Conservation (phyloP, 495 filamentous ascomycete genomes). For the Physcia stellaris region DNA sequence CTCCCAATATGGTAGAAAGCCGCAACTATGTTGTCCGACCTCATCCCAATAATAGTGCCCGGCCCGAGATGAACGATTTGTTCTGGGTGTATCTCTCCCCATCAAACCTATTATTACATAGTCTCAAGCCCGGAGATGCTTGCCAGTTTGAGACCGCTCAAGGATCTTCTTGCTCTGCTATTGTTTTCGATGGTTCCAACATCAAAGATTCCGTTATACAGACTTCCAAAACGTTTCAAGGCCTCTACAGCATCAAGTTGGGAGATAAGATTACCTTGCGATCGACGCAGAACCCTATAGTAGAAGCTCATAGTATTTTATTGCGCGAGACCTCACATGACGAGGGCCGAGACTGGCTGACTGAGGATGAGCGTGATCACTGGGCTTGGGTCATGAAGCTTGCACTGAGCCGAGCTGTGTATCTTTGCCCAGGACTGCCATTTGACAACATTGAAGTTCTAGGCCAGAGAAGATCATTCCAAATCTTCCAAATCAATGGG, state of each 20-base stretch:
- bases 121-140: constrained; percentile 44
- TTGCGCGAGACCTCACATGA: constrained; percentile 37
- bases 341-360: constrained; percentile 22
- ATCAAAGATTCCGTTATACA: constrained; percentile 50
- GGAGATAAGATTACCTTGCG: constrained; percentile 37
- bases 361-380: constrained; percentile 32
- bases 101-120: constrained; percentile 44
- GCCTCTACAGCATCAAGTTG: constrained; percentile 48
- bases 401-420: constrained; percentile 35
- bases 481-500: constrained; percentile 23
- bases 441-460: constrained; percentile 33
- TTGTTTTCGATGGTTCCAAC: constrained; percentile 50
- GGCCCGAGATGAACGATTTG: constrained; percentile 40
- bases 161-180: constrained; percentile 36
- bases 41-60: constrained; percentile 35
- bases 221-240: constrained; percentile 51
- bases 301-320: constrained; percentile 29
- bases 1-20: no score
- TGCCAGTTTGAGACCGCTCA: constrained; percentile 37
- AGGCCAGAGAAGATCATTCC: constrained; percentile 32
- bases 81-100: constrained; percentile 57
- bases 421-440: constrained; percentile 26
- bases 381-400: constrained; percentile 55
- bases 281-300: constrained; percentile 16
- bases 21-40: background rate